Conservation (phyloP, 108 stramenopile genomes). For the Cyclotella baltica region DNA sequence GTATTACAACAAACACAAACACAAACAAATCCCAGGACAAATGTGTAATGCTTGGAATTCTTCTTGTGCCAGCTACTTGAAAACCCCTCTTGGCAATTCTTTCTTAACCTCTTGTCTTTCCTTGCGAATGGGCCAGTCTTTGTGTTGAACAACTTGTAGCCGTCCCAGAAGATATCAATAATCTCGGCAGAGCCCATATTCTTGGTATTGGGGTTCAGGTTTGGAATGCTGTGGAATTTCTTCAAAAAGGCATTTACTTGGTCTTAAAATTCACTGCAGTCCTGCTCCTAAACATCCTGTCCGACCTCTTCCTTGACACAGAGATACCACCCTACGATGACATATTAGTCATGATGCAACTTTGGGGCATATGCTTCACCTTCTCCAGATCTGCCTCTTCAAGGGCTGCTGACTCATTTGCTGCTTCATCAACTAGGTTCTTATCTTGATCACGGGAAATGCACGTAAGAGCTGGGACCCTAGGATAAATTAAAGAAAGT, state of each 20-base stretch:
- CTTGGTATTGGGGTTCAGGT: no score
- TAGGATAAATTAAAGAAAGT: neutral
- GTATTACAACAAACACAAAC: neutral
- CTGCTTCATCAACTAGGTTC: neutral
- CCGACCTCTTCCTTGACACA: neutral
- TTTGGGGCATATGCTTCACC: neutral
- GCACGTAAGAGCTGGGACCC: neutral
- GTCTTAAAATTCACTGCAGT: neutral
- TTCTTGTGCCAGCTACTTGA: neutral
- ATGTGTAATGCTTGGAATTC: neutral
- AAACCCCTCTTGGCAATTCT: neutral
- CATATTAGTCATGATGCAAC: neutral
- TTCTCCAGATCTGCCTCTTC: neutral
- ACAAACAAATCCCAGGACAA: neutral
- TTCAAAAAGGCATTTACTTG: neutral
- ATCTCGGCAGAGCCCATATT: no score
- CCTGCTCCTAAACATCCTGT: neutral
- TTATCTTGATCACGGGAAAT: neutral
- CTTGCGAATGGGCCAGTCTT: no score
- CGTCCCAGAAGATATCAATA: no score
- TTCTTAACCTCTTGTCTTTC: neutral
- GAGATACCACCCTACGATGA: neutral
- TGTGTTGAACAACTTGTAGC: no score
- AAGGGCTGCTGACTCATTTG: neutral
- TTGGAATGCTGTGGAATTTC: no score